Base-by-base conservation (phyloP, 2,329 filamentous ascomycete species). In the Diplodia seriata region DNA sequence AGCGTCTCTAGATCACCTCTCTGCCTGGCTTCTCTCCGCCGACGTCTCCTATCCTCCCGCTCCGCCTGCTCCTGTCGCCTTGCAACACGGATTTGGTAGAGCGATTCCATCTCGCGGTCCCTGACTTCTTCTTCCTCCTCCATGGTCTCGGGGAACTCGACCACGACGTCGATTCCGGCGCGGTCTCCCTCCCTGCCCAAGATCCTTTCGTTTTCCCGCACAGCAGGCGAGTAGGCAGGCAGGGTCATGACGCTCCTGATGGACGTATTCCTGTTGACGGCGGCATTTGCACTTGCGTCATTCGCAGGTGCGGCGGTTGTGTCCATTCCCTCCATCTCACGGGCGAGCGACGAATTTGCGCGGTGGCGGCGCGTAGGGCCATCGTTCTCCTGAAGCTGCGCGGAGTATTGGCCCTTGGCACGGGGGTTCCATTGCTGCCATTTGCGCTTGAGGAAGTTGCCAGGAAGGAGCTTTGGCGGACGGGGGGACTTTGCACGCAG, bases 221-320 rank as follows among this genome's bases (percentile, higher is more conserved):
- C 88, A 33, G 87, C 88, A 18, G 85, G 86, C 2, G 91, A 90
- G 78, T 99, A 99, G 0, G 91, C 87, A 0, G 95, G 95, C 2
- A 99, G 82, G 0, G 95, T 98, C 86, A 97, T 95, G 67, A 98
- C 89, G n/a, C 93, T 97, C 67, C 94, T 90, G 55, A 98, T 85
- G 9, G 92, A 96, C 1, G 92, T 93, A 73, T 94, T 91, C 38
- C 94, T 87, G 76, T 94, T 67, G 33, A 67, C 56, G 14, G 55
- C 20, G 15, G 38, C 70, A 26, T 7, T 51, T 26, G 59, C 43
- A 18, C 43, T 66, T 38, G 75, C 71, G 31, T 31, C 70, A 69
- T 67, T 73, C 70, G 55, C 57, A 15, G 36, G 40, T n/a, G 33
- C 12, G 18, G 59, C 12, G 11, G 62, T 29, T 11, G 51, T 38